Base-by-base conservation (phyloP, 2,329 filamentous ascomycete genomes). In the Pseudofabraea citricarpa region DNA sequence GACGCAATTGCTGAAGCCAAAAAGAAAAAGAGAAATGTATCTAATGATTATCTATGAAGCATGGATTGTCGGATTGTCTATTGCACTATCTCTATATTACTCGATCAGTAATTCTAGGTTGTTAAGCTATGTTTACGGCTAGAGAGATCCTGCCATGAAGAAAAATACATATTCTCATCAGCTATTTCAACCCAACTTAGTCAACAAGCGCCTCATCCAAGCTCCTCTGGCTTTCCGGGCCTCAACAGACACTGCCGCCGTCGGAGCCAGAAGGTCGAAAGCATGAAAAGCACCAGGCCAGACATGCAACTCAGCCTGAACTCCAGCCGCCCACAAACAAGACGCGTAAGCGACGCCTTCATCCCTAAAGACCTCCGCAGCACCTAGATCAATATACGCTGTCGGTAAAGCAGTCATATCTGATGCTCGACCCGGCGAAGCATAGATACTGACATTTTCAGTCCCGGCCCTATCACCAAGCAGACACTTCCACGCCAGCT, bases 381-480 rank as follows among this genome's bases (percentile, higher is more conserved):
- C 56, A 21, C 59, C 61, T 22, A 59, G 61, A 43, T 63, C 60
- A 15, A 63, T 47, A 43, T 58, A 63, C 7, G 60, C 58, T 16
- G 60, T 53, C 18, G 61, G 61, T 9, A 63, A 40, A 5, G 52
- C 24, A 20, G 39, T 16, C 3, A 49, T n/a, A 37, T 47, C 44
- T 55, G 60, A 8, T n/a, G 24, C 24, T 8, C 24, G 24, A 27
- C 24, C n/a, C 8, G 24, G 24, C 8, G 24, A 8, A 27, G 24
- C 24, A 27, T 27, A n/a, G n/a, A 27, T 27, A n/a, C 24, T 27
- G n/a, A 27, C 24, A n/a, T 27, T n/a, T n/a, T 27, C 24, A 8
- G 8, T n/a, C n/a, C 24, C 24, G n/a, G n/a, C n/a, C 8, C 24
- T 8, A 8, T 8, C 8, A 27, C 24, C 24, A 27, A 27, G 24